These are phyloP conservation scores for Coemansia sp. DNA, from an alignment of 192 early-diverging fungal genomes.

Conservation along the genomic window DNA sequence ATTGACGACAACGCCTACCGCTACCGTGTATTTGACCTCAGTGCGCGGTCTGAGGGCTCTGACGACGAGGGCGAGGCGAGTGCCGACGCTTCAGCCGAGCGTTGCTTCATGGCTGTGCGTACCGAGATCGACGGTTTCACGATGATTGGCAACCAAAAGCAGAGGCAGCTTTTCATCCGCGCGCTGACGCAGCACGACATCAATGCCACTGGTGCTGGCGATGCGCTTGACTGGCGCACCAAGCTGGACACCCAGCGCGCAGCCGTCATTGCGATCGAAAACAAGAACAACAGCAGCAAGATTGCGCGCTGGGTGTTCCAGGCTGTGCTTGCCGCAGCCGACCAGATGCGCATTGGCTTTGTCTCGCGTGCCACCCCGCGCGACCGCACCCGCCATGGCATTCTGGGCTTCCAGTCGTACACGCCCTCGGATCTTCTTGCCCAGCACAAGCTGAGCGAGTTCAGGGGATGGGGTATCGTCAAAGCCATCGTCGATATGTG, in stretches of 20 bases:
- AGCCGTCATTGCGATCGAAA: slow-evolving; percentile 94
- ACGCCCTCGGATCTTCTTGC: slow-evolving; percentile 86
- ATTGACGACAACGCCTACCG: slow-evolving; percentile 73
- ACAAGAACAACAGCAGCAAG: slow-evolving; percentile 97
- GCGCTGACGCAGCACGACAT: slow-evolving; percentile 95
- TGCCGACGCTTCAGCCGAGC: slow-evolving; percentile 53
- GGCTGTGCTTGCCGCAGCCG: slow-evolving; percentile 81
- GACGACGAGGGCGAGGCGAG: slow-evolving; percentile 44
- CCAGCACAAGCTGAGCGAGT: slow-evolving; percentile 84
- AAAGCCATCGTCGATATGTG: slow-evolving; percentile 91
- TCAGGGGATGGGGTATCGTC: slow-evolving; percentile 94
- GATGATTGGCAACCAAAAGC: slow-evolving; percentile 53
- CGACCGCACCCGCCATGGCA: slow-evolving; percentile 74
- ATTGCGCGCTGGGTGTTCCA: slow-evolving; percentile 95
- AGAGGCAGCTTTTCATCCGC: slow-evolving; percentile 62
- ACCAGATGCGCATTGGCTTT: slow-evolving; percentile 88
- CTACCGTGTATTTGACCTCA: slow-evolving; percentile 84
- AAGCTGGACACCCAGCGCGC: slow-evolving; percentile 93
- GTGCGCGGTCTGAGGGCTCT: slow-evolving; percentile 25
- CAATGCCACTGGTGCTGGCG: slow-evolving; percentile 76
- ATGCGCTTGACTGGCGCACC: slow-evolving; percentile 90
- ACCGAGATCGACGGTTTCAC: slow-evolving; percentile 85
- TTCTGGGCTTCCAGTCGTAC: slow-evolving; percentile 82
- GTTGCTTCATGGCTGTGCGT: slow-evolving; percentile 75
- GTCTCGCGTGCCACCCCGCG: slow-evolving; percentile 75